phyloP scores from a whole-genome alignment of 148 eudicot genomes.

The Silene uniflora region DNA sequence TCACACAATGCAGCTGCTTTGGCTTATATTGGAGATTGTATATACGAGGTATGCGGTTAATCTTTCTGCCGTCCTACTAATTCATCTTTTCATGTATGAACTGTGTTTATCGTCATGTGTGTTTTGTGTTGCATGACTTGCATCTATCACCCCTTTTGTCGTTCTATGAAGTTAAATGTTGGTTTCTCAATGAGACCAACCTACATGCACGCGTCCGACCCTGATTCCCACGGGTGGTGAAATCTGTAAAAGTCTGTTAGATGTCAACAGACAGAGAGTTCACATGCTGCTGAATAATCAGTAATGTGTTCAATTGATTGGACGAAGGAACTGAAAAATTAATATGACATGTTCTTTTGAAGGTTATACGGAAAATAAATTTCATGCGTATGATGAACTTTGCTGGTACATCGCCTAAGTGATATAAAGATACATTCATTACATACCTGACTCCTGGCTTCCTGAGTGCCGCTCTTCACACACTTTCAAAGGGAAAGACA shows the following conservation, averaged over 20 bases:
- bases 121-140: not conserved
- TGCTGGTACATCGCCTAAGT: not conserved
- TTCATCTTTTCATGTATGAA: not conserved
- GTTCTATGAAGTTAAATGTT: not conserved
- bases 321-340: not conserved
- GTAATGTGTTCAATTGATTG: too few species aligned
- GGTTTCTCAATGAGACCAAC: not conserved
- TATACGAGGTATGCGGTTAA: constrained; percentile 53
- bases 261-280: too few species aligned
- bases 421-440: not conserved
- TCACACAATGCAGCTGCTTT: constrained; percentile 72
- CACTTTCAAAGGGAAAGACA: not conserved
- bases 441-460: not conserved
- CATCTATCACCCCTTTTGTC: too few species aligned
- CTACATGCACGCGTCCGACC: not conserved
- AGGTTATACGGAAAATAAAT: not conserved
- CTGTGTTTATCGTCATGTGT: not conserved
- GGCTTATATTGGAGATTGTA: constrained; percentile 84
- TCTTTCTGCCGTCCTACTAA: not conserved
- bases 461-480: not conserved
- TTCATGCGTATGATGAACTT: not conserved
- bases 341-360: not conserved
- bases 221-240: not conserved
- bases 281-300: too few species aligned
- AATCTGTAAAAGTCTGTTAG: not conserved